A percentile compares a stretch with the other conserved stretches of the same genome.
phyloP scores from a whole-genome alignment of 129 eudicot genomes.

The Solidago caesia region DNA sequence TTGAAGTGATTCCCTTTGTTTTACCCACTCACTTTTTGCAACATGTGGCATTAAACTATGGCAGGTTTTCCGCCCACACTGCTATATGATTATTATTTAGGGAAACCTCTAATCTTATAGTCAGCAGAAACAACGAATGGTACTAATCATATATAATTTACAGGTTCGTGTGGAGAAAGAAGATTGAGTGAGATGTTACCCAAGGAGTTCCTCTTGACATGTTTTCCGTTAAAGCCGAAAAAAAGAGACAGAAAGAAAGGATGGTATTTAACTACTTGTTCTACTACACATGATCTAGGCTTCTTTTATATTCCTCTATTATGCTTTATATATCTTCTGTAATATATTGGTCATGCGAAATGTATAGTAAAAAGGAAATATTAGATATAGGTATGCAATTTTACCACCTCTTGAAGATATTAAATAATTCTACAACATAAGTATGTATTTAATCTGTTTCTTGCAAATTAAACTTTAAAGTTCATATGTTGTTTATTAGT shows the following conservation, averaged over 20 bases:
- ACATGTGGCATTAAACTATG: constrained; percentile 7
- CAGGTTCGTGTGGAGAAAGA: constrained; percentile 96
- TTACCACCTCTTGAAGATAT: not conserved
- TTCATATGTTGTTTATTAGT: not conserved
- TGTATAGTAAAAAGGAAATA: not conserved
- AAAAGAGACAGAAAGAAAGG: constrained; percentile 77
- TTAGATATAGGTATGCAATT: no score
- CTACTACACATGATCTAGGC: not conserved
- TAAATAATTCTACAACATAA: not conserved
- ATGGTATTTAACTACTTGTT: constrained; percentile 48
- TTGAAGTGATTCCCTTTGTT: no score
- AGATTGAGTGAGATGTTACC: constrained; percentile 82
- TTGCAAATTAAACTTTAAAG: not conserved
- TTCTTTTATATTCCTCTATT: not conserved
- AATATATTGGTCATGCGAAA: not conserved
- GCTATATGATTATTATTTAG: not conserved
- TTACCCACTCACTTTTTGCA: constrained; percentile 27
- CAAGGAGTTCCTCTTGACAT: constrained; percentile 83
- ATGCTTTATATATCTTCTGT: not conserved
- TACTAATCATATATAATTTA: constrained; percentile 15
- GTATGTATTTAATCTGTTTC: not conserved
- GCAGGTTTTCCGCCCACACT: not conserved
- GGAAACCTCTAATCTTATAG: not conserved
- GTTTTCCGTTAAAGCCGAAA: constrained; percentile 79
- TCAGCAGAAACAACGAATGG: not conserved